phyloP scores from a whole-genome alignment of 192 early-diverging fungal species.

The Chytriomyces sp. region DNA sequence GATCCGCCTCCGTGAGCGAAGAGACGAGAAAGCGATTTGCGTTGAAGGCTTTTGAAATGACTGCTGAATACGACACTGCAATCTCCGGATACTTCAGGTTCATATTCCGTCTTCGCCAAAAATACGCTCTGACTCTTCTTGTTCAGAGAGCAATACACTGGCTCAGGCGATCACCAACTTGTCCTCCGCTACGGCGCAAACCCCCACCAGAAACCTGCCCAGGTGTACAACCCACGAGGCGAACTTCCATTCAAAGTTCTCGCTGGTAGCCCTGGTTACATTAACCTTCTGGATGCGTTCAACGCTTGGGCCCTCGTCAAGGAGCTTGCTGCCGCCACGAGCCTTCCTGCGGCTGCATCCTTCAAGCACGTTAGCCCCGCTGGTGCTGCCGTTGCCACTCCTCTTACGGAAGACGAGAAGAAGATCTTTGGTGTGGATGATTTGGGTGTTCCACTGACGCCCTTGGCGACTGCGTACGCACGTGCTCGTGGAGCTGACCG shows the following conservation, averaged over 20 bases:
- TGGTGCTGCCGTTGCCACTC: constrained; percentile 91
- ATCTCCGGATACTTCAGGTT: constrained; percentile 92
- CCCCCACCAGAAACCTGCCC: constrained; percentile 98
- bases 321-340: constrained; percentile 84
- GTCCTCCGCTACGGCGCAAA: constrained; percentile 96
- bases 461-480: constrained; percentile 91
- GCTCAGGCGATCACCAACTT: constrained; percentile 71
- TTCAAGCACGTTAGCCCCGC: constrained; percentile 99
- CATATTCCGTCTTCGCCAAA: background rate
- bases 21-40: constrained; percentile 79
- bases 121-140: no score
- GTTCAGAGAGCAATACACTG: constrained; percentile 76
- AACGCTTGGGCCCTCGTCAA: constrained; percentile 98
- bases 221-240: constrained; percentile 83
- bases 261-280: constrained; percentile 95
- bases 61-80: constrained; percentile 93
- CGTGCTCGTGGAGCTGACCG: constrained; percentile 98
- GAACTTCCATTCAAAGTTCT: constrained; percentile 89
- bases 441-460: constrained; percentile 71
- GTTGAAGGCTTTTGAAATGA: constrained; percentile 95
- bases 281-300: constrained; percentile 96
- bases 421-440: constrained; percentile 93
- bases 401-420: constrained; percentile 79
- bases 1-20: constrained; percentile 66
- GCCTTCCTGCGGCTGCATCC: constrained; percentile 93